A percentile compares a stretch with the other conserved stretches of the same genome.
phyloP scores from a whole-genome alignment of 2,329 filamentous ascomycete genomes.

The Claviceps pazoutovae region DNA sequence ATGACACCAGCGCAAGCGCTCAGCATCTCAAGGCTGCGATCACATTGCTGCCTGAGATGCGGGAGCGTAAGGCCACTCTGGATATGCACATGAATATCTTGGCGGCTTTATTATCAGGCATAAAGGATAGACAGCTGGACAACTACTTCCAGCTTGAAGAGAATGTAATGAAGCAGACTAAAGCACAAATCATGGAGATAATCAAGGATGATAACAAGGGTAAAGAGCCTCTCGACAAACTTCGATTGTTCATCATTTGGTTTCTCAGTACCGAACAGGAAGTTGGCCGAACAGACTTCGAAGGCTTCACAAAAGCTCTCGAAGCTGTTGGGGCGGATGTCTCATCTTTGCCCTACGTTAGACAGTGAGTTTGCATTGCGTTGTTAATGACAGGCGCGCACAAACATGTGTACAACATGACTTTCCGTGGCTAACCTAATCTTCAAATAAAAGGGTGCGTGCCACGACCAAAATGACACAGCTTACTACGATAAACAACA shows the following conservation, averaged over 20 bases:
- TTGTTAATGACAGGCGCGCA: neutral
- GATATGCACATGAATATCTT: slow-evolving; percentile 99
- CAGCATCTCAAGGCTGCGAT: slow-evolving; percentile 94
- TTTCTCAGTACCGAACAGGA: slow-evolving; percentile 88
- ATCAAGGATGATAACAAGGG: slow-evolving; percentile 74
- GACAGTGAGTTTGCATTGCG: slow-evolving; percentile 45
- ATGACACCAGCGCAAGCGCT: slow-evolving; percentile 76
- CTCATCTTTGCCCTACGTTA: slow-evolving; percentile 69
- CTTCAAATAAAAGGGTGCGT: slow-evolving; percentile 47
- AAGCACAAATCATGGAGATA: slow-evolving; percentile 74
- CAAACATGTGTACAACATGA: neutral
- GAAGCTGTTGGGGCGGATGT: slow-evolving; percentile 62
- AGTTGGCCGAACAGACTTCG: slow-evolving; percentile 66
- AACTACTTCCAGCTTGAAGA: slow-evolving; percentile 95
- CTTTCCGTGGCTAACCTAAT: neutral
- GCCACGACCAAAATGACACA: slow-evolving; percentile 97
- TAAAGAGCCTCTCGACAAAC: slow-evolving; percentile 72
- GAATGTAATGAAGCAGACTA: slow-evolving; percentile 79
- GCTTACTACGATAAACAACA: slow-evolving; percentile 76
- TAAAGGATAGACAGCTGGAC: slow-evolving; percentile 89
- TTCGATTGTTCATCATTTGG: slow-evolving; percentile 94
- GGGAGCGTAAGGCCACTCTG: slow-evolving; percentile 80
- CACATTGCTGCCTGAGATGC: slow-evolving; percentile 76
- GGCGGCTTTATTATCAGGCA: slow-evolving; percentile 59
- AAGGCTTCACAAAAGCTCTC: slow-evolving; percentile 74